Percentiles rank a stretch among this genome's conserved stretches.
These are phyloP conservation scores for Dactylonectria estremocensis DNA, from an alignment of 2,329 filamentous ascomycete species.

Conservation along the genomic window DNA sequence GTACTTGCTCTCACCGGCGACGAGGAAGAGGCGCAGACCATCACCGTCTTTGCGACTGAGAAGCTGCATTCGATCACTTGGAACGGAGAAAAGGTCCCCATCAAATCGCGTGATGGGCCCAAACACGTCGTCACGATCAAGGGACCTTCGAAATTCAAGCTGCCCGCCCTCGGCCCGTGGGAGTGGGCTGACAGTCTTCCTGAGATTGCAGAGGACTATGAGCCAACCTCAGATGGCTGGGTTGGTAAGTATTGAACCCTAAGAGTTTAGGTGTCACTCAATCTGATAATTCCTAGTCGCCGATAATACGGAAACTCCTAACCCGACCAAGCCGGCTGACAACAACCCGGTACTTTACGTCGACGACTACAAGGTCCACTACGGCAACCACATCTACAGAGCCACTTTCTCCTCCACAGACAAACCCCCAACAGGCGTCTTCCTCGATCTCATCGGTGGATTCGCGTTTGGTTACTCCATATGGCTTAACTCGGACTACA, in stretches of 20 bases:
- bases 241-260: conserved; percentile 46
- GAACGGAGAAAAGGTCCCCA: conserved; percentile 62
- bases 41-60: conserved; percentile 65
- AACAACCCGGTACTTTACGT: conserved; percentile 71
- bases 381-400: conserved; percentile 68
- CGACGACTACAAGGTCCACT: conserved; percentile 70
- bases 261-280: not conserved
- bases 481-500: conserved; percentile 70
- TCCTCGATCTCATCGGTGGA: conserved; percentile 68
- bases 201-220: conserved; percentile 61
- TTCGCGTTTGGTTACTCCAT: conserved; percentile 70
- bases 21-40: conserved; percentile 55
- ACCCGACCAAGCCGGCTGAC: conserved; percentile 61
- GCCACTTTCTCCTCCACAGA: conserved; percentile 63
- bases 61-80: conserved; percentile 62
- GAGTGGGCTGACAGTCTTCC: conserved; percentile 64
- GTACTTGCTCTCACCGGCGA: conserved; percentile 63
- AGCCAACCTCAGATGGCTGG: conserved; percentile 61
- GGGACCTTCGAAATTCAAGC: conserved; percentile 48
- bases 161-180: conserved; percentile 63
- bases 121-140: conserved; percentile 48
- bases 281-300: conserved; percentile 50
- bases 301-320: conserved; percentile 65
- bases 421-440: conserved; percentile 58
- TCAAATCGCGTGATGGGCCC: conserved; percentile 47